phyloP scores from a whole-genome alignment of 768 basidiomycete genomes.

The Termitomyces sp. region DNA sequence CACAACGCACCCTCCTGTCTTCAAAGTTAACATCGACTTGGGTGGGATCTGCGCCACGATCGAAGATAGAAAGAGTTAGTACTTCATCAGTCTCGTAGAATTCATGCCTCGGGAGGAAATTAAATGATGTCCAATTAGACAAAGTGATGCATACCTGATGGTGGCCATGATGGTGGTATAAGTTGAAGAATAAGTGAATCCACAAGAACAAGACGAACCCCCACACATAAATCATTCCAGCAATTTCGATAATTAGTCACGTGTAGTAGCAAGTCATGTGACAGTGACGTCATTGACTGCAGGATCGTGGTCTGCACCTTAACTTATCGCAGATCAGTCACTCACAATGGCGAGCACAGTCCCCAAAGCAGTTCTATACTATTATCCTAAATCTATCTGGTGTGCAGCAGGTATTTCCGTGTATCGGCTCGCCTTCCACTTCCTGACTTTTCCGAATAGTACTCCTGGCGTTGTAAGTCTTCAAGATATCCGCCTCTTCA shows the following conservation, averaged over 20 bases:
- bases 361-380: slow-evolving; percentile 82
- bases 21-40: slow-evolving; percentile 59
- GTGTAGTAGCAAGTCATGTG: background rate
- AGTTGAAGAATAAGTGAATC: background rate
- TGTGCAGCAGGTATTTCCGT: slow-evolving; percentile 48
- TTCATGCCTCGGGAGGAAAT: slow-evolving; percentile 53
- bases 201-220: background rate
- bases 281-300: background rate
- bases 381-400: slow-evolving; percentile 56
- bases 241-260: slow-evolving; percentile 13
- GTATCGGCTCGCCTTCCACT: background rate
- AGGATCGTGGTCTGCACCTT: background rate
- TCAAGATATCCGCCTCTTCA: background rate
- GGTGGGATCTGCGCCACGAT: slow-evolving; percentile 65
- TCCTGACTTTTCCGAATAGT: slow-evolving; percentile 23
- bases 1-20: slow-evolving; percentile 47
- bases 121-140: background rate
- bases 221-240: slow-evolving; percentile 4
- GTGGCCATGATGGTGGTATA: slow-evolving; percentile 6
- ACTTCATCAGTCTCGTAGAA: slow-evolving; percentile 84
- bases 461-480: slow-evolving; percentile 49
- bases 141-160: slow-evolving; percentile 3
- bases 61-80: slow-evolving; percentile 70
- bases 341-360: slow-evolving; percentile 27
- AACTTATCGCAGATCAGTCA: background rate